Evolutionary conservation across 345 rosid species (phyloP), one percentile per base, ranked within the genome.

Genomic region (Populus nigra): DNA sequence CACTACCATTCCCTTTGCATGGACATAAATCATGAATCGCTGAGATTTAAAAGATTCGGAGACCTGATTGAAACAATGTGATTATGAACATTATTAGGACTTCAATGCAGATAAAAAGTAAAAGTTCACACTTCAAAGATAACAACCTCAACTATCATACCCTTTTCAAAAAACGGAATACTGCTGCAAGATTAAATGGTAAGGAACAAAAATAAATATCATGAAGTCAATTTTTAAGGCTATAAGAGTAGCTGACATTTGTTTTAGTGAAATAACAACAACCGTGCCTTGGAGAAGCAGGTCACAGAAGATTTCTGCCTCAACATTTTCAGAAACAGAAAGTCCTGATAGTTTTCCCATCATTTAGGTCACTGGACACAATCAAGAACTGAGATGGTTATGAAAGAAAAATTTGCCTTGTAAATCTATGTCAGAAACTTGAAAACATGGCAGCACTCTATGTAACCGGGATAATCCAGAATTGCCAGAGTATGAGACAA

Each of bases 11-110:
- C 98, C 98, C 79, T 94, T 94, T 59, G 97, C 96, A 72, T 94
- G 98, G 63, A 94, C 98, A 61, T 94, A 94, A 27, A 94, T 92
- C 98, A 91, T 91, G 85, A 94, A 94, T 50, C 97, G 88, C 84
- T 79, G 77, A 79, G 22, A 31, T 23, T 70, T 73, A 18, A n/a
- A 35, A 16, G 72, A 43, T 25, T 75, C 79, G 1, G 71, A 74
- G 4, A 74, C 66, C 82, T 79, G 74, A 69, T 15, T 49, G 41
- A 23, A 45, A 45, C 7, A 43, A 25, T 10, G 5, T 31, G 3
- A 68, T 22, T n/a, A 7, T 47, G 65, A 63, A 0, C 53, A 22
- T 29, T 38, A 13, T 33, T 3, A 36, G 18, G 55, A 66, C 55
- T 72, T 78, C 66, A 70, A 33, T 49, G 71, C 65, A 49, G 59